A percentile compares a stretch with the other conserved stretches of the same genome.
These are phyloP conservation scores for Solanum pinnatisectum DNA, from an alignment of 257 asterid species.

Conservation along the genomic window DNA sequence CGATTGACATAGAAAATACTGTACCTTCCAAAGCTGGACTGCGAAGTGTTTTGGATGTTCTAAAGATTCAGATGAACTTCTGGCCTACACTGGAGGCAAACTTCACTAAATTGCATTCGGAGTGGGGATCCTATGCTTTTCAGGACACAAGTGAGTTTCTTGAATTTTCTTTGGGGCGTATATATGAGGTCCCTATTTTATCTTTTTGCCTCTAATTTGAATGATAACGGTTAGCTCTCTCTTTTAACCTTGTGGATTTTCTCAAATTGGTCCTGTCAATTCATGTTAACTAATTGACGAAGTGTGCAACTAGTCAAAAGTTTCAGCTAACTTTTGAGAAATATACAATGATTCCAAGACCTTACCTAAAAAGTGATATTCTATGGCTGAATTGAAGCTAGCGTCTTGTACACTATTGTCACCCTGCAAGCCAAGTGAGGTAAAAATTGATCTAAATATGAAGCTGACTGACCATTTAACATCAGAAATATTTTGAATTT, in stretches of 20 bases:
- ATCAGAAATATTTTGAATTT: neutral
- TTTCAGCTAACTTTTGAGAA: neutral
- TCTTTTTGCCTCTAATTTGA: neutral
- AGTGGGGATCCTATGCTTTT: slow-evolving; percentile 43
- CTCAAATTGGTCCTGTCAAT: neutral
- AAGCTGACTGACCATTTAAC: neutral
- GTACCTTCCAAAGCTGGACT: slow-evolving; percentile 67
- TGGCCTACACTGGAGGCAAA: slow-evolving; percentile 60
- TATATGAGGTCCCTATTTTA: neutral
- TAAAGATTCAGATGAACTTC: slow-evolving; percentile 58
- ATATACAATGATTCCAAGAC: neutral
- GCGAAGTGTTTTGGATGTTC: slow-evolving; percentile 61
- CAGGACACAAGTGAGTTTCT: slow-evolving; percentile 51
- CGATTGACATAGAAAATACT: slow-evolving; percentile 24
- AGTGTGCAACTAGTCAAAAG: neutral
- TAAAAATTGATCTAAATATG: neutral
- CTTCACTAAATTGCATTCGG: slow-evolving; percentile 35
- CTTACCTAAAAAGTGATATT: neutral
- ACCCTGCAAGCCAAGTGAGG: neutral
- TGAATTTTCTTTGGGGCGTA: neutral
- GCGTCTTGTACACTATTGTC: neutral
- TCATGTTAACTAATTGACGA: neutral
- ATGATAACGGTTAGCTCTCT: neutral
- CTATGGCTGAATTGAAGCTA: neutral
- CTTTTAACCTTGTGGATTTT: neutral